Conservation (phyloP, 1,139 yeast genomes). For the Wickerhamomyces sp. region DNA sequence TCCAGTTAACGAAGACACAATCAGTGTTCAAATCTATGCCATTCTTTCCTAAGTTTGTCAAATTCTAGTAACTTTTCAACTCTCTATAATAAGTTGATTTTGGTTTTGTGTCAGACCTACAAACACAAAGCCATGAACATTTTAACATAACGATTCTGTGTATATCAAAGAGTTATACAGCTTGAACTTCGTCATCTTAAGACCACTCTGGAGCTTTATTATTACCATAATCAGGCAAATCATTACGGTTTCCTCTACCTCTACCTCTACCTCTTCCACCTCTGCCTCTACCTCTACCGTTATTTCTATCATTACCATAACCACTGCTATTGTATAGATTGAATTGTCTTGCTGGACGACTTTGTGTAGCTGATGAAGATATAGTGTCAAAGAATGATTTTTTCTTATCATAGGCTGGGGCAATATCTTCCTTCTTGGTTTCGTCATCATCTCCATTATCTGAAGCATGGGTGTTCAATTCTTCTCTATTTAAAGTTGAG, state of each 20-base stretch:
- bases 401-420: conserved; percentile 53
- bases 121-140: too few species aligned
- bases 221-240: conserved; percentile 3
- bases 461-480: conserved; percentile 10
- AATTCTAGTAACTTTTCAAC: too few species aligned
- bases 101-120: too few species aligned
- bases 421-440: conserved; percentile 11
- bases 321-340: conserved; percentile 26
- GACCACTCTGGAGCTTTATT: too few species aligned
- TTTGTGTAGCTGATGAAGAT: conserved; percentile 46
- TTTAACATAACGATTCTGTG: too few species aligned
- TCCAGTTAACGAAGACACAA: too few species aligned
- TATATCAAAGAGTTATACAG: too few species aligned
- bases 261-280: conserved; percentile 23
- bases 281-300: conserved; percentile 1
- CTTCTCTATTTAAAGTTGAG: conserved; percentile 48
- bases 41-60: too few species aligned
- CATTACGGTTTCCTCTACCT: conserved; percentile 28
- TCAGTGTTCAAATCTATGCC: too few species aligned
- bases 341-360: conserved; percentile 26
- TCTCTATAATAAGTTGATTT: too few species aligned
- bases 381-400: conserved; percentile 80
- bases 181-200: too few species aligned
- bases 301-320: conserved; percentile 22
- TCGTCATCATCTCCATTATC: conserved; percentile 13